Percentiles rank a stretch among this genome's conserved stretches.
These are phyloP conservation scores for Neophaeococcomyces aloes DNA, from an alignment of 2,329 filamentous ascomycete species.

Conservation along the genomic window DNA sequence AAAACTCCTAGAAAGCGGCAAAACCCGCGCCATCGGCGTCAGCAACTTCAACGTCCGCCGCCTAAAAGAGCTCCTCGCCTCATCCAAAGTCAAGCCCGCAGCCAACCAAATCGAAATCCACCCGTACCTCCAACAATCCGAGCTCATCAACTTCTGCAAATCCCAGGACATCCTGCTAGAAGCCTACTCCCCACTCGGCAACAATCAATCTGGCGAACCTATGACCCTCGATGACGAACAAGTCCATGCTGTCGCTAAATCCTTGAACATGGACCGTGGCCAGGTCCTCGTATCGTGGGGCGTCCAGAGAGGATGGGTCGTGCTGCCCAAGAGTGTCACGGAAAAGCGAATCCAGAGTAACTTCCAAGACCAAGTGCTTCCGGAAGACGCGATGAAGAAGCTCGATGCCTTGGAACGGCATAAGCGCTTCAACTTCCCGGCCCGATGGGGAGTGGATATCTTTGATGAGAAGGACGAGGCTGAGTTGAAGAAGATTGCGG, in stretches of 20 bases:
- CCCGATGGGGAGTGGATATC: slow-evolving; percentile 30
- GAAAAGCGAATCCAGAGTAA: slow-evolving; percentile 42
- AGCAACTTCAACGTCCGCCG: slow-evolving; percentile 42
- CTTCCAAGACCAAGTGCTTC: slow-evolving; percentile 32
- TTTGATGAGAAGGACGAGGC: slow-evolving; percentile 29
- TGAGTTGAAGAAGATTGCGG: slow-evolving; percentile 19
- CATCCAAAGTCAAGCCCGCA: slow-evolving; percentile 37
- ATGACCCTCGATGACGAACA: slow-evolving; percentile 54
- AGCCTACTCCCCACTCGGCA: slow-evolving; percentile 45
- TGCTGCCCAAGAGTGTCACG: slow-evolving; percentile 47
- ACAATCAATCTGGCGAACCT: slow-evolving; percentile 58
- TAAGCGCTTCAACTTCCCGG: slow-evolving; percentile 30
- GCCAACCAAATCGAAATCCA: slow-evolving; percentile 45
- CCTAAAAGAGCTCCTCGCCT: slow-evolving; percentile 37
- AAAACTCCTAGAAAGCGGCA: slow-evolving; percentile 31
- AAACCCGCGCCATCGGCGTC: slow-evolving; percentile 43
- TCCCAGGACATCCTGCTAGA: slow-evolving; percentile 43
- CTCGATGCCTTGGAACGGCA: slow-evolving; percentile 29
- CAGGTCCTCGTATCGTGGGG: slow-evolving; percentile 47
- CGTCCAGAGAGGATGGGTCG: slow-evolving; percentile 43
- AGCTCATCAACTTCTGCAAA: slow-evolving; percentile 43
- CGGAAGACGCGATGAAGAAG: slow-evolving; percentile 27
- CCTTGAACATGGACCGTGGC: slow-evolving; percentile 48
- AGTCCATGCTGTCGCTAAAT: slow-evolving; percentile 54
- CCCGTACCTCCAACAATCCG: slow-evolving; percentile 42